Conservation (phyloP, 192 early-diverging fungal genomes). For the Chytriomyces sp. region DNA sequence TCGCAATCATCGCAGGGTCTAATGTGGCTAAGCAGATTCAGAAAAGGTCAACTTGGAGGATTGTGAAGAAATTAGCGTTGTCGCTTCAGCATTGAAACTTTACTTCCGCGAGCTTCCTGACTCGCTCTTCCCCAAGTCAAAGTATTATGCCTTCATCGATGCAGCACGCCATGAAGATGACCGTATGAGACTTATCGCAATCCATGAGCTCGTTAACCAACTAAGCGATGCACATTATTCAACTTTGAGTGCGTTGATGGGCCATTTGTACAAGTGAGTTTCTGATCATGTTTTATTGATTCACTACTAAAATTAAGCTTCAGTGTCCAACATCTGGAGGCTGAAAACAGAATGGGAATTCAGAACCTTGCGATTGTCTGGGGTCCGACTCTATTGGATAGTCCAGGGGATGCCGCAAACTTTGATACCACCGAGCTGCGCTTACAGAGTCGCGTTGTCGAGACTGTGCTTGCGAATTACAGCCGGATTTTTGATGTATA, state of each 20-base stretch:
- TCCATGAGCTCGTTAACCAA: constrained; percentile 74
- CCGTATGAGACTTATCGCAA: constrained; percentile 56
- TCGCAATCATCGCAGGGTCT: no score
- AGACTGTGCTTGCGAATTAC: constrained; percentile 67
- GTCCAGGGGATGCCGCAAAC: constrained; percentile 34
- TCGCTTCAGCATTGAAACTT: constrained; percentile 85
- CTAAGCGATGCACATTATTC: constrained; percentile 82
- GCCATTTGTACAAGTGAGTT: no score
- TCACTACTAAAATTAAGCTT: no score
- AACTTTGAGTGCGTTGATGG: constrained; percentile 77
- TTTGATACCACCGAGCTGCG: constrained; percentile 62
- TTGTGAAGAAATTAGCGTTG: constrained; percentile 77
- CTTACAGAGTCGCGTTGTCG: constrained; percentile 64
- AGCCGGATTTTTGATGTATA: constrained; percentile 65
- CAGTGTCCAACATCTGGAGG: constrained; percentile 76
- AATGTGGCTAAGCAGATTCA: constrained; percentile 46
- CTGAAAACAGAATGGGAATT: constrained; percentile 84
- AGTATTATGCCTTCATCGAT: constrained; percentile 70
- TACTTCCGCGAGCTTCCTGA: constrained; percentile 96
- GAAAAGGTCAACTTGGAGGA: constrained; percentile 67
- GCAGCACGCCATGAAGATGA: constrained; percentile 77
- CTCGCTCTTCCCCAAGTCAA: constrained; percentile 70
- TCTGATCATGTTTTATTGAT: no score
- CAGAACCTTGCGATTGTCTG: constrained; percentile 90
- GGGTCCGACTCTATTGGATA: constrained; percentile 84